A percentile compares a stretch with the other conserved stretches of the same genome.
Evolutionary conservation across 2,329 filamentous ascomycete species (phyloP).

Genomic region (Talaromyces sp.): DNA sequence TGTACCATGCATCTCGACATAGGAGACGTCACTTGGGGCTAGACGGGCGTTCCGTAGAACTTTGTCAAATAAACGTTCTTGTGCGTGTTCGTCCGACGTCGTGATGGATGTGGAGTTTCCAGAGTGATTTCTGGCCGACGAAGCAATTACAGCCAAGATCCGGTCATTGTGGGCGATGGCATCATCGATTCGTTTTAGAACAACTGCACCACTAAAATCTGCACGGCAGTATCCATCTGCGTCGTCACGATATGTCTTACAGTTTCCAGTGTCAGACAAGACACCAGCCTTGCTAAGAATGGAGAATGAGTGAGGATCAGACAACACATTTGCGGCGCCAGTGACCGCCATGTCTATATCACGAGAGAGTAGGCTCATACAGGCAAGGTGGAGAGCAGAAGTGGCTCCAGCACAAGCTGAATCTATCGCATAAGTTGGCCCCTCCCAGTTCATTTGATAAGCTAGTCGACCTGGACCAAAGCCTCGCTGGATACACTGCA

Average conservation of each 20-base stretch:
- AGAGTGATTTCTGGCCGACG: neutral
- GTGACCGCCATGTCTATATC: neutral
- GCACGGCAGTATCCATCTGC: neutral
- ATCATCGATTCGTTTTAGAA: neutral
- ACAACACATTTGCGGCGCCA: neutral
- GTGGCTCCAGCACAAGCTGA: constrained; percentile 41
- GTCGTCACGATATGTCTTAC: neutral
- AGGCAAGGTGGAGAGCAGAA: neutral
- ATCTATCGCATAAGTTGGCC: constrained; percentile 63
- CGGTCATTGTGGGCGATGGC: neutral
- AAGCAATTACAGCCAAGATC: neutral
- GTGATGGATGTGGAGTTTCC: neutral
- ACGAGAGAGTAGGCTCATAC: constrained; percentile 24
- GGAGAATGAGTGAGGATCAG: neutral
- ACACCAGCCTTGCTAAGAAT: neutral
- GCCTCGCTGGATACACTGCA: constrained; percentile 29
- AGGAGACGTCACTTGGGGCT: constrained; percentile 30
- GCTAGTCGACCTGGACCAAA: constrained; percentile 21
- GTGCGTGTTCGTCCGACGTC: neutral
- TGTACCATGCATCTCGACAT: constrained; percentile 41
- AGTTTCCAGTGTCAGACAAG: neutral
- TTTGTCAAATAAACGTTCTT: neutral
- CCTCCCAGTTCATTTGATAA: constrained; percentile 69
- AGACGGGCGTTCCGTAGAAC: neutral
- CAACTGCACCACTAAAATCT: neutral